Evolutionary conservation across 352 stramenopile species (phyloP).

Genomic region (Globisporangium megalacanthum): DNA sequence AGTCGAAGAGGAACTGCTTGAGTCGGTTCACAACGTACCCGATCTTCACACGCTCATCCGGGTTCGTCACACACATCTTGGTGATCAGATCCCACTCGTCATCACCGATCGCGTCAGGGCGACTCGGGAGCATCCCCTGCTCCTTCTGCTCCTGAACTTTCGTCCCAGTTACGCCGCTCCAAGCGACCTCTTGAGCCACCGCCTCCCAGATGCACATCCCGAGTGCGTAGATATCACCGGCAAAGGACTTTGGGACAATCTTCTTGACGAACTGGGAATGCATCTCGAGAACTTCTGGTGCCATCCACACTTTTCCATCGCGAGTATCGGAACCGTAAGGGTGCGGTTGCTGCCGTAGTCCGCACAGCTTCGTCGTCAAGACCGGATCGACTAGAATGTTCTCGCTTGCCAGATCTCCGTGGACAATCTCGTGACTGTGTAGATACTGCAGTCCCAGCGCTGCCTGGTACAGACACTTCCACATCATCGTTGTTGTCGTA

Average conservation of each 20-base stretch:
- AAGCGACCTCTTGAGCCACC: conserved; percentile 3
- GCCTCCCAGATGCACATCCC: conserved; percentile 15
- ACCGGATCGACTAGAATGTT: conserved; percentile 10
- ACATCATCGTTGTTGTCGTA: no score
- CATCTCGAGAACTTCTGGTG: conserved; percentile 7
- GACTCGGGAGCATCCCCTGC: neutral
- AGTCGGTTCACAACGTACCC: neutral
- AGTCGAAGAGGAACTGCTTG: no score
- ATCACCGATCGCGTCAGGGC: neutral
- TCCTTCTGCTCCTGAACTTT: neutral
- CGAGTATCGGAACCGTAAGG: neutral
- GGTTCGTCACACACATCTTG: conserved; percentile 10
- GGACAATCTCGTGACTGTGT: conserved; percentile 15
- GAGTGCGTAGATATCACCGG: conserved; percentile 22
- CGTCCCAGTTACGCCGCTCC: neutral
- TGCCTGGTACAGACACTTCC: conserved; percentile 17
- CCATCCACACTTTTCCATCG: conserved; percentile 1
- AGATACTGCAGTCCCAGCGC: conserved; percentile 24
- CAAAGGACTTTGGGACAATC: neutral
- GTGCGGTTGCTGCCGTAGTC: neutral
- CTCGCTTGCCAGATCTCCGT: conserved; percentile 7
- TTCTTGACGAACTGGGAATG: neutral
- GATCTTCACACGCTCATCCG: conserved; percentile 5
- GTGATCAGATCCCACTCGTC: conserved; percentile 11
- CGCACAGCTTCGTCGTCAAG: conserved; percentile 14